These are phyloP conservation scores for Microascus cirrosus DNA, from an alignment of 2,329 filamentous ascomycete species.

Conservation along the genomic window DNA sequence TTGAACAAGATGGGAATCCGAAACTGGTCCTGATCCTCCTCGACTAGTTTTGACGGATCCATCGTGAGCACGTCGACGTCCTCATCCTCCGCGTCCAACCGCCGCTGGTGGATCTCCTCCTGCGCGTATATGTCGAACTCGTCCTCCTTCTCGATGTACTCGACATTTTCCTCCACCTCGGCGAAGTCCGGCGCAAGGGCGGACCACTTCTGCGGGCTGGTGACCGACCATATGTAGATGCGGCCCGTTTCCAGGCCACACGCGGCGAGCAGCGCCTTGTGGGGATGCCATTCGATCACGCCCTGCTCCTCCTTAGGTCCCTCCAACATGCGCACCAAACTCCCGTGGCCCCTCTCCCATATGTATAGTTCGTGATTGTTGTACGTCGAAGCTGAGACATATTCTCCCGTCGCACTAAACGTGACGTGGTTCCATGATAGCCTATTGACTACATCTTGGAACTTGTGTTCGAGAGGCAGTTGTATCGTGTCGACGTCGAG, in stretches of 20 bases:
- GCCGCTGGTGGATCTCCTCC: conserved; percentile 84
- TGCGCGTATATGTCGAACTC: conserved; percentile 97
- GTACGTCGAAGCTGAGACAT: conserved; percentile 90
- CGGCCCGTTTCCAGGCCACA: conserved; percentile 87
- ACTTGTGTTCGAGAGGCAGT: conserved; percentile 91
- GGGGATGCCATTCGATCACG: conserved; percentile 94
- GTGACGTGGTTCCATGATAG: conserved; percentile 95
- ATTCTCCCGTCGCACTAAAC: conserved; percentile 88
- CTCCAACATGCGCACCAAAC: conserved; percentile 91
- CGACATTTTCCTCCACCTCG: conserved; percentile 95
- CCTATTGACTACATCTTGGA: conserved; percentile 92
- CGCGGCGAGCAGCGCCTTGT: conserved; percentile 74
- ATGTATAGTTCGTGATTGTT: conserved; percentile 99
- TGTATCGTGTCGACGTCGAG: conserved; percentile 79
- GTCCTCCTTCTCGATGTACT: conserved; percentile 91
- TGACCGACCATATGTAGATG: conserved; percentile 93
- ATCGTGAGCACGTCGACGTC: conserved; percentile 81
- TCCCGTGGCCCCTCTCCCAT: conserved; percentile 90
- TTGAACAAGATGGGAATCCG: conserved; percentile 90
- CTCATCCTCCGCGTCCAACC: conserved; percentile 86
- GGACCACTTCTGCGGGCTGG: conserved; percentile 93
- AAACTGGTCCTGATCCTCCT: conserved; percentile 55
- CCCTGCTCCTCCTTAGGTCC: conserved; percentile 94
- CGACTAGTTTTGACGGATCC: conserved; percentile 52
- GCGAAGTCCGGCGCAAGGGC: conserved; percentile 92